Evolutionary conservation across 2,329 filamentous ascomycete genomes (phyloP).

Genomic region (Ciborinia camelliae): DNA sequence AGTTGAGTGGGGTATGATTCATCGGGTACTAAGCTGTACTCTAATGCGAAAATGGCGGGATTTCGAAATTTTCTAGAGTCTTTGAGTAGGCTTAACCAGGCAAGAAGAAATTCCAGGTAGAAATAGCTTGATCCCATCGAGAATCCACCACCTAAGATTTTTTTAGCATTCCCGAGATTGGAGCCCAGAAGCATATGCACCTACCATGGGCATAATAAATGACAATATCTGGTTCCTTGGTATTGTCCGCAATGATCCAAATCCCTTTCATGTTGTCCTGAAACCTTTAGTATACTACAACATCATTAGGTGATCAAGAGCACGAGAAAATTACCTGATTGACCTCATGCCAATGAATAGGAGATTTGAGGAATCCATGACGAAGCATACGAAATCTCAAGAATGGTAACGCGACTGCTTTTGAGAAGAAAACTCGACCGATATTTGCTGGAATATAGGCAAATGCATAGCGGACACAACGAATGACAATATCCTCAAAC

Average conservation of each 20-base stretch:
- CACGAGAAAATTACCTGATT: slow-evolving; percentile 41
- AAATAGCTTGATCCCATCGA: slow-evolving; percentile 79
- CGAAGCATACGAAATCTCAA: slow-evolving; percentile 71
- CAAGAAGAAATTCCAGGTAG: slow-evolving; percentile 78
- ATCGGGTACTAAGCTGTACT: slow-evolving; percentile 72
- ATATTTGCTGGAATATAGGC: slow-evolving; percentile 65
- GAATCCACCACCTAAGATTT: slow-evolving; percentile 68
- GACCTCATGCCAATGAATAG: slow-evolving; percentile 62
- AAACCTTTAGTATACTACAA: slow-evolving; percentile 12
- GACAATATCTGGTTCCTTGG: slow-evolving; percentile 66
- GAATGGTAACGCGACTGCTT: slow-evolving; percentile 69
- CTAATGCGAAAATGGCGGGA: slow-evolving; percentile 73
- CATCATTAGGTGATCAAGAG: background rate
- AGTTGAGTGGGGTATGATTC: slow-evolving; percentile 70
- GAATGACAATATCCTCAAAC: slow-evolving; percentile 75
- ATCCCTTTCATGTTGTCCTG: slow-evolving; percentile 57
- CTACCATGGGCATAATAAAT: slow-evolving; percentile 77
- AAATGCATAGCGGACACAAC: slow-evolving; percentile 76
- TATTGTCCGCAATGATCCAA: slow-evolving; percentile 63
- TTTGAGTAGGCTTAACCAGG: slow-evolving; percentile 65
- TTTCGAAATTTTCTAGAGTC: slow-evolving; percentile 64
- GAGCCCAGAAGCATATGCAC: slow-evolving; percentile 23
- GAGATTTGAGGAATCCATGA: slow-evolving; percentile 62
- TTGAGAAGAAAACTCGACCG: slow-evolving; percentile 74
- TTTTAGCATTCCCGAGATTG: background rate